These are phyloP conservation scores for Thermothelomyces thermophilus DNA, from an alignment of 2,329 filamentous ascomycete species.

Conservation along the genomic window DNA sequence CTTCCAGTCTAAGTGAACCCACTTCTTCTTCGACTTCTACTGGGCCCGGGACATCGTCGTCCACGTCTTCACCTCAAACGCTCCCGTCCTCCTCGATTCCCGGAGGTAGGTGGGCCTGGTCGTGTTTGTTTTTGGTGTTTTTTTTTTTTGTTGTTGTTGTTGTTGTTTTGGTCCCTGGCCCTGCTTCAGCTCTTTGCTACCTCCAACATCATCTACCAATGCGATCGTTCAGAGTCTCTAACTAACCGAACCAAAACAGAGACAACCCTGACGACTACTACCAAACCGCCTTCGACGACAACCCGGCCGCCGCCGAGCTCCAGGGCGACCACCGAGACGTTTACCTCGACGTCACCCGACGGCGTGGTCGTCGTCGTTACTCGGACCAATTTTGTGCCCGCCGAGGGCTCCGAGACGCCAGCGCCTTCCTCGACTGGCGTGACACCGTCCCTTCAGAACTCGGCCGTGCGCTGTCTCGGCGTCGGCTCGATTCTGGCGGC, in stretches of 20 bases:
- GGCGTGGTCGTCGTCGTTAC: slow-evolving; percentile 42
- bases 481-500: background rate
- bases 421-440: slow-evolving; percentile 30
- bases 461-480: slow-evolving; percentile 13
- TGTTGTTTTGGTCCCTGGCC: too few relatives aligned
- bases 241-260: slow-evolving; percentile 3
- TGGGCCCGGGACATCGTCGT: slow-evolving; percentile 4
- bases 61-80: slow-evolving; percentile 15
- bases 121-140: background rate
- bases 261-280: slow-evolving; percentile 19
- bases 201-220: background rate
- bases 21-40: slow-evolving; percentile 27
- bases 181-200: background rate
- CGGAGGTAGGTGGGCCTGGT: slow-evolving; percentile 21
- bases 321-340: slow-evolving; percentile 30
- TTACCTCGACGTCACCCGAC: slow-evolving; percentile 40
- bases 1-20: slow-evolving; percentile 22
- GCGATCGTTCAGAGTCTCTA: background rate
- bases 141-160: too few relatives aligned
- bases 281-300: background rate
- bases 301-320: slow-evolving; percentile 25
- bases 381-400: slow-evolving; percentile 43
- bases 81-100: slow-evolving; percentile 18
- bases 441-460: slow-evolving; percentile 30
- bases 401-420: slow-evolving; percentile 31